Percentiles rank a stretch among this genome's conserved stretches.
phyloP scores from a whole-genome alignment of 2,329 filamentous ascomycete species.

The Fusarium torulosum region DNA sequence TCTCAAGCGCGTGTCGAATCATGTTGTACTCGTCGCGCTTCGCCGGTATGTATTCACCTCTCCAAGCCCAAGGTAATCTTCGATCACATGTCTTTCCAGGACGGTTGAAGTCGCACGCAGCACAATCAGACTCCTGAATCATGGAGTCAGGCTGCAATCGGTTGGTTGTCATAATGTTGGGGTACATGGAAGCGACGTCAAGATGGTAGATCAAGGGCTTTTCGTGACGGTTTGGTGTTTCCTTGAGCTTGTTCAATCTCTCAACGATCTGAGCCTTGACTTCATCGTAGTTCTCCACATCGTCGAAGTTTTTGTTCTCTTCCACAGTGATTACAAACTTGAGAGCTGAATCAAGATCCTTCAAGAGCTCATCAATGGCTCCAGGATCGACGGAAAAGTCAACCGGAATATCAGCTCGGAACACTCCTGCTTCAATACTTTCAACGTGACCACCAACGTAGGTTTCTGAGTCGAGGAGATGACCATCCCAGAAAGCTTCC shows the following conservation, averaged over 20 bases:
- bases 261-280: slow-evolving; percentile 85
- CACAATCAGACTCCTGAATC: slow-evolving; percentile 96
- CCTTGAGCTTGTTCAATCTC: slow-evolving; percentile 77
- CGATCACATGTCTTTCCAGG: slow-evolving; percentile 98
- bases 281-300: slow-evolving; percentile 84
- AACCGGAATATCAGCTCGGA: slow-evolving; percentile 93
- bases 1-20: slow-evolving; percentile 91
- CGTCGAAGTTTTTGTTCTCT: slow-evolving; percentile 84
- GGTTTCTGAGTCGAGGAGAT: slow-evolving; percentile 95
- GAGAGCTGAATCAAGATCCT: slow-evolving; percentile 88
- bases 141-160: slow-evolving; percentile 98
- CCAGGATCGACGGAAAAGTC: slow-evolving; percentile 91
- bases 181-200: slow-evolving; percentile 99
- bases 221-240: slow-evolving; percentile 86
- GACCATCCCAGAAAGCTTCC: slow-evolving; percentile 96
- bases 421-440: slow-evolving; percentile 98
- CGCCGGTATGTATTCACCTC: slow-evolving; percentile 95
- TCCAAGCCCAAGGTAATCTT: slow-evolving; percentile 95
- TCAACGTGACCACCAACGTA: slow-evolving; percentile 99
- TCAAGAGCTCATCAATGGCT: slow-evolving; percentile 89
- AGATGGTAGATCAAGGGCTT: slow-evolving; percentile 95
- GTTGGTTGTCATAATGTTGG: slow-evolving; percentile 99
- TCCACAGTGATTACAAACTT: slow-evolving; percentile 88
- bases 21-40: slow-evolving; percentile 99
- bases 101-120: slow-evolving; percentile 97